phyloP scores from a whole-genome alignment of 805 yeast species.

The Vanderwaltozyma verrucispora region DNA sequence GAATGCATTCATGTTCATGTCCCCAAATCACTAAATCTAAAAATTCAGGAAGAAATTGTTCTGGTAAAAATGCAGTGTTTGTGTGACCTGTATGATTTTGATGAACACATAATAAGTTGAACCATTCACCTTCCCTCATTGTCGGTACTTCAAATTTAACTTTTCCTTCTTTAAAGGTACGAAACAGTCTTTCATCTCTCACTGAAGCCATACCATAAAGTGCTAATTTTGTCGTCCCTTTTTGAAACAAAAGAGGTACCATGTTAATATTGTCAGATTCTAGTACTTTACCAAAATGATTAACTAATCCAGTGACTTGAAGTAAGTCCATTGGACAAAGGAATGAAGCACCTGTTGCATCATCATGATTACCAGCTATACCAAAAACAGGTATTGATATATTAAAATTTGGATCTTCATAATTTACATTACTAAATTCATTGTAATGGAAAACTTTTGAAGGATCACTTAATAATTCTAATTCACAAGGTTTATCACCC shows the following conservation, averaged over 20 bases:
- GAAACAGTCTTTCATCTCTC: slow-evolving; percentile 76
- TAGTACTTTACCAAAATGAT: slow-evolving; percentile 78
- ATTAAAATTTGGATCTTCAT: slow-evolving; percentile 84
- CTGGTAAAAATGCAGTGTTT: slow-evolving; percentile 76
- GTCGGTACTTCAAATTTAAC: slow-evolving; percentile 72
- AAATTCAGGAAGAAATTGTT: slow-evolving; percentile 68
- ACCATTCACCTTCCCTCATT: slow-evolving; percentile 55
- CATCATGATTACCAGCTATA: slow-evolving; percentile 94
- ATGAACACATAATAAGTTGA: slow-evolving; percentile 76
- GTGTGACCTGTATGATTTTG: slow-evolving; percentile 84
- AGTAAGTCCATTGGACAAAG: slow-evolving; percentile 81
- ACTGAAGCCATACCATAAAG: slow-evolving; percentile 83
- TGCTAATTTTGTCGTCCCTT: slow-evolving; percentile 75
- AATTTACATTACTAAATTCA: slow-evolving; percentile 65
- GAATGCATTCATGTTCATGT: slow-evolving; percentile 91
- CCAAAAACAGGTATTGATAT: slow-evolving; percentile 86
- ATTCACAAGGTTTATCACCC: slow-evolving; percentile 80
- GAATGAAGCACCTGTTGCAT: slow-evolving; percentile 78
- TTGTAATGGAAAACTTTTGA: slow-evolving; percentile 43
- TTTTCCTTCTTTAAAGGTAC: slow-evolving; percentile 70
- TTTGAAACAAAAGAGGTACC: slow-evolving; percentile 68
- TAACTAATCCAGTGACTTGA: slow-evolving; percentile 70
- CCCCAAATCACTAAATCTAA: slow-evolving; percentile 90
- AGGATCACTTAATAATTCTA: slow-evolving; percentile 77
- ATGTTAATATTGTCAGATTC: slow-evolving; percentile 67